phyloP scores from a whole-genome alignment of 257 asterid genomes.

The Solanum pimpinellifolium region DNA sequence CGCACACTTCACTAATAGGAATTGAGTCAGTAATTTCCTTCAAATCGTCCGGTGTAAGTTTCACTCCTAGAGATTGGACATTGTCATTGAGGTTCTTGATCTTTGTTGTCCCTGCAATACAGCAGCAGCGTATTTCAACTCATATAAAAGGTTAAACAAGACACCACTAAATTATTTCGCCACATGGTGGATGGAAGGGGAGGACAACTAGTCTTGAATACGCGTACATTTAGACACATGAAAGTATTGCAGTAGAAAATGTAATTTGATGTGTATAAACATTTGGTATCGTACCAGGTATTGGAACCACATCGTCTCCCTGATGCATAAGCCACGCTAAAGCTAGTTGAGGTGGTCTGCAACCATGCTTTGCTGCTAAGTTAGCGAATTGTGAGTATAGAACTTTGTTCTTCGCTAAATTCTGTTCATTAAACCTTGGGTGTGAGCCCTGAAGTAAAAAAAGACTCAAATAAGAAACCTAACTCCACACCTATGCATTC shows the following conservation, averaged over 20 bases:
- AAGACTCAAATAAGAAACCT: neutral
- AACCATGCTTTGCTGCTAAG: constrained; percentile 26
- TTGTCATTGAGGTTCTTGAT: constrained; percentile 27
- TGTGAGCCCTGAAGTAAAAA: constrained; percentile 5
- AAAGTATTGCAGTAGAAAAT: neutral
- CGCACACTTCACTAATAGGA: constrained; percentile 24
- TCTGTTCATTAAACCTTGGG: constrained; percentile 33
- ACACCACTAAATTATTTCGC: neutral
- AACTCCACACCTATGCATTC: neutral
- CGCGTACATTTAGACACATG: neutral
- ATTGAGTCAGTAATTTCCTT: constrained; percentile 21
- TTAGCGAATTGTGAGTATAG: constrained; percentile 15
- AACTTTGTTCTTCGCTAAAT: constrained; percentile 31
- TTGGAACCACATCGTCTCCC: constrained; percentile 38
- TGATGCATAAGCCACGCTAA: constrained; percentile 49
- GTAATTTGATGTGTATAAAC: neutral
- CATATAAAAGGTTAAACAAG: neutral
- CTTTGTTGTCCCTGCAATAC: constrained; percentile 31
- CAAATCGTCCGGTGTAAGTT: constrained; percentile 23
- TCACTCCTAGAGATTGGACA: constrained; percentile 19
- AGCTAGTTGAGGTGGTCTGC: constrained; percentile 42
- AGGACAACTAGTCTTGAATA: neutral
- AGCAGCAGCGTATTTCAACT: neutral
- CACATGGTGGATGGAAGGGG: neutral
- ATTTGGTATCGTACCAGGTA: constrained; percentile 22